These are phyloP conservation scores for Paecilomyces sp. DNA, from an alignment of 2,329 filamentous ascomycete genomes.

Conservation along the genomic window DNA sequence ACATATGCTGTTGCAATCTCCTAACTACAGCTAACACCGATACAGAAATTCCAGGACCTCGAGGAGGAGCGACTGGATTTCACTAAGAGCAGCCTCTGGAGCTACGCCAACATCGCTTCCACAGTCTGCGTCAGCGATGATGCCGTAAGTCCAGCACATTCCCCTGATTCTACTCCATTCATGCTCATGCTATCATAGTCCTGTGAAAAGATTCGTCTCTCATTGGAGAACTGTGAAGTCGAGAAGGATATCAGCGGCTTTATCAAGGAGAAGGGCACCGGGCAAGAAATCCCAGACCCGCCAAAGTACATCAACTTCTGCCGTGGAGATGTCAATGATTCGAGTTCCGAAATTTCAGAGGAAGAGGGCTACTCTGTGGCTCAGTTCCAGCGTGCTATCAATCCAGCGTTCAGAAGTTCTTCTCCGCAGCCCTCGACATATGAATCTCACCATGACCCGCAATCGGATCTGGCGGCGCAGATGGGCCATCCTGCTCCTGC, in stretches of 20 bases:
- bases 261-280: constrained; percentile 82
- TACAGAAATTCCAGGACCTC: constrained; percentile 91
- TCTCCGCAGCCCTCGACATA: constrained; percentile 92
- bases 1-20: neutral
- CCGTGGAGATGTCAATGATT: constrained; percentile 69
- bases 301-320: constrained; percentile 99
- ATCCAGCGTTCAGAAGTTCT: constrained; percentile 90
- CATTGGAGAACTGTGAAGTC: constrained; percentile 91
- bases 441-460: constrained; percentile 84
- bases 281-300: constrained; percentile 93
- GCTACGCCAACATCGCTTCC: constrained; percentile 92
- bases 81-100: constrained; percentile 96
- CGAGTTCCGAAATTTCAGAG: constrained; percentile 73
- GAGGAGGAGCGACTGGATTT: constrained; percentile 97
- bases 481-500: constrained; percentile 52
- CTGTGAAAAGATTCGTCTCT: constrained; percentile 91
- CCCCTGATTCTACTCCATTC: neutral
- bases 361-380: constrained; percentile 95
- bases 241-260: constrained; percentile 88
- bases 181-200: constrained; percentile 41
- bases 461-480: constrained; percentile 64
- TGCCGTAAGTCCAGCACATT: constrained; percentile 42
- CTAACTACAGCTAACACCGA: constrained; percentile 12
- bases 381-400: constrained; percentile 91
- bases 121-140: constrained; percentile 98